A percentile compares a stretch with the other conserved stretches of the same genome.
Evolutionary conservation across 768 basidiomycete genomes (phyloP).

Genomic region (Mycena epipterygia): DNA sequence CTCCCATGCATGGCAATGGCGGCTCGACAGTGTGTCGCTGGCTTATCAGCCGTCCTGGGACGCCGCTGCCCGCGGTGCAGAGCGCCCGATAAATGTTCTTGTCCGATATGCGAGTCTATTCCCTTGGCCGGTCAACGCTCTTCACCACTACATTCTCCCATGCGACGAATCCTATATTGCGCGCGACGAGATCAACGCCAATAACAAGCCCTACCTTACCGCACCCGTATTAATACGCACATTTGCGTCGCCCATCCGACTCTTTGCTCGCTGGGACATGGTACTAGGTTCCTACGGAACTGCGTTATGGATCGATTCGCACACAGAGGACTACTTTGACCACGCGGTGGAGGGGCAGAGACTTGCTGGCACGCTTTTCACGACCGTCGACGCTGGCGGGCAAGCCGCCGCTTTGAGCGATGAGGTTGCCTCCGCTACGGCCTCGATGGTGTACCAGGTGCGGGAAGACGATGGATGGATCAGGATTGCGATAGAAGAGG

Average conservation of each 20-base stretch:
- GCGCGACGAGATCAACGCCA: slow-evolving; percentile 39
- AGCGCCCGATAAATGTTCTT: slow-evolving; percentile 61
- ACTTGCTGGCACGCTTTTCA: slow-evolving; percentile 61
- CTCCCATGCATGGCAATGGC: slow-evolving; percentile 66
- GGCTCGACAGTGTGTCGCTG: slow-evolving; percentile 65
- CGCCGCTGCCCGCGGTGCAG: slow-evolving; percentile 24
- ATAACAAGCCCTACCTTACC: slow-evolving; percentile 62
- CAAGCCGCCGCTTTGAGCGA: slow-evolving; percentile 43
- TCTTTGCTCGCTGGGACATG: slow-evolving; percentile 69
- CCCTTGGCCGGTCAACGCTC: slow-evolving; percentile 78
- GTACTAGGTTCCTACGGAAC: slow-evolving; percentile 71
- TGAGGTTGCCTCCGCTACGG: slow-evolving; percentile 44
- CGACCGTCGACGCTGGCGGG: slow-evolving; percentile 35
- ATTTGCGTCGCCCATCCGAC: slow-evolving; percentile 68
- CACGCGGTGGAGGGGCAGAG: slow-evolving; percentile 69
- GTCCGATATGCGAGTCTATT: slow-evolving; percentile 72
- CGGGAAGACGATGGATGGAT: slow-evolving; percentile 66
- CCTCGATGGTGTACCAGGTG: slow-evolving; percentile 60
- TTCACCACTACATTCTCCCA: slow-evolving; percentile 71
- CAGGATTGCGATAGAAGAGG: slow-evolving; percentile 60
- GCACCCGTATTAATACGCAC: slow-evolving; percentile 51
- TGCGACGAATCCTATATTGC: slow-evolving; percentile 57
- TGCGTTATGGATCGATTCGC: slow-evolving; percentile 76
- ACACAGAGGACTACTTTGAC: slow-evolving; percentile 64
- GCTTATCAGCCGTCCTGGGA: slow-evolving; percentile 47